Evolutionary conservation across 169 alveolate species (phyloP).

Genomic region (Neospora caninum): DNA sequence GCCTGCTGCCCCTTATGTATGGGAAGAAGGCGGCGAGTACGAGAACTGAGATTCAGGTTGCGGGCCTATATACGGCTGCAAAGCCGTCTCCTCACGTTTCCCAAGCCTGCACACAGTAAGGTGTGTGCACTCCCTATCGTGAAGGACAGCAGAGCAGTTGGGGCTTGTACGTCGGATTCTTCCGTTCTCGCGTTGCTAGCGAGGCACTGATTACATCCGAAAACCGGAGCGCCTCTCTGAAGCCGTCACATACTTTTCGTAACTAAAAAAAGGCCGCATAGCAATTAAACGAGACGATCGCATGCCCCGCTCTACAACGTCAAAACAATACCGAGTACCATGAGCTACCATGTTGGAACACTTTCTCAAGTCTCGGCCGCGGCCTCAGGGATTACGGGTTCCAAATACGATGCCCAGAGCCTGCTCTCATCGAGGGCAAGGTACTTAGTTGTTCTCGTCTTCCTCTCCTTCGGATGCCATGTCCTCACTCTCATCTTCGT

Average conservation of each 20-base stretch:
- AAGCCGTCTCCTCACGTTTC: too few relatives aligned
- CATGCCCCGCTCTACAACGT: background rate
- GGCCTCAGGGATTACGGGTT: background rate
- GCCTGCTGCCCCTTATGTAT: too few relatives aligned
- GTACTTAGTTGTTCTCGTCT: constrained; percentile 14
- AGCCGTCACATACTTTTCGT: background rate
- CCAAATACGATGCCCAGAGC: too few relatives aligned
- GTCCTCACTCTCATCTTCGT: constrained; percentile 24
- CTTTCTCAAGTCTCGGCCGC: background rate
- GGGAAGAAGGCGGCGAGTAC: too few relatives aligned
- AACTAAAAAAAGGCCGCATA: background rate
- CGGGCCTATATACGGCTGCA: too few relatives aligned
- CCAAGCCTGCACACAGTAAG: too few relatives aligned
- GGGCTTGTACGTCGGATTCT: too few relatives aligned
- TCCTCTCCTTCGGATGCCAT: constrained; percentile 25
- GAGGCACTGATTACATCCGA: too few relatives aligned
- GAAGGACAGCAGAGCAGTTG: too few relatives aligned
- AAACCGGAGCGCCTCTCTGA: background rate
- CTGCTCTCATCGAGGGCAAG: background rate
- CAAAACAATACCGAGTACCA: background rate
- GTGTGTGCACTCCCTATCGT: too few relatives aligned
- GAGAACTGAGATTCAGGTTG: too few relatives aligned
- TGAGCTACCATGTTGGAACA: background rate
- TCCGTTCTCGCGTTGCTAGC: too few relatives aligned
- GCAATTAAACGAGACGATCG: background rate